Base-by-base conservation (phyloP, 2,329 filamentous ascomycete species). In the Colletotrichum echinochloae region DNA sequence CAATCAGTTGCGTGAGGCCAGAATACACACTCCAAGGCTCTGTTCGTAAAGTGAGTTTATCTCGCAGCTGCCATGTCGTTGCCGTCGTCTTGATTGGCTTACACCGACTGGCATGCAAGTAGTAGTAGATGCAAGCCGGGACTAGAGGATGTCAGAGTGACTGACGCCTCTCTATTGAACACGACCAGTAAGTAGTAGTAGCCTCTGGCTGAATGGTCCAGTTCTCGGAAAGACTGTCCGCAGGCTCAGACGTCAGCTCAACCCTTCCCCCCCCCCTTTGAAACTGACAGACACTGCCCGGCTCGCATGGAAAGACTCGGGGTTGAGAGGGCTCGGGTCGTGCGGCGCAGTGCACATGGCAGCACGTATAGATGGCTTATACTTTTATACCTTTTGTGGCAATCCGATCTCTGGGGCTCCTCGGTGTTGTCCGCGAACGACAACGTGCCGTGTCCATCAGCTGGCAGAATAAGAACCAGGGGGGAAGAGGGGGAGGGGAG, bases 181-280 rank as follows among this genome's bases (percentile, higher is more conserved):
- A 46, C 1, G 20, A 14, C 44, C 30, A 33, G 4, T 5, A 8
- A 33, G 30, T 8, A 33, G 35, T 7, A 23, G 48, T n/a, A 35
- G 26, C 56, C 60, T 39, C 20, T 35, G 39, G 57, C 57, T 33
- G 11, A 37, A 6, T n/a, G 9, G 49, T 8, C 9, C 12, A n/a
- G n/a, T 12, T 11, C 52, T 46, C 35, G 44, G 26, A 41, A 51
- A 65, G 54, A 23, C 33, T 18, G 35, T 59, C 41, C n/a, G 44
- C n/a, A 41, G 46, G 51, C 62, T 60, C 66, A 44, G 63, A 54
- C 56, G 41, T 26, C n/a, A 20, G 20, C 5, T 33, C n/a, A n/a
- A 33, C 4, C 30, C 8, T 8, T 8, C 30, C 8, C 30, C 30
- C 8, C 9, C 9, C 48, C 48, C 33, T 48, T n/a, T 69, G 54